Evolutionary conservation across 106 monocot species (phyloP).

Genomic region (Agapanthus africanus): DNA sequence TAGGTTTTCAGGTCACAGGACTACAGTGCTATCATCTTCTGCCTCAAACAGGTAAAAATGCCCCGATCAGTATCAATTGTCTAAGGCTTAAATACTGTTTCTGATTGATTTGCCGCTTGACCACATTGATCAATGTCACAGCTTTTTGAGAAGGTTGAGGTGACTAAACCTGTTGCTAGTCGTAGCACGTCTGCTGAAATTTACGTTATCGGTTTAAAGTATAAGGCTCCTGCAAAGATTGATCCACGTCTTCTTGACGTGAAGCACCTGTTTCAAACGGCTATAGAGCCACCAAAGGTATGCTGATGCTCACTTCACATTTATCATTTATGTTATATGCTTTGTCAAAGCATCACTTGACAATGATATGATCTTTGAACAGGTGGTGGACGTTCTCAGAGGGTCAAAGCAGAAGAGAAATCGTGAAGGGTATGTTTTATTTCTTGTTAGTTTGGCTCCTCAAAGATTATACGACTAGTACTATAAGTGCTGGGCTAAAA

Average conservation of each 20-base stretch:
- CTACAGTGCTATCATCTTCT: constrained; percentile 83
- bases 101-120: no score
- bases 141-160: constrained; percentile 91
- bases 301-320: not conserved
- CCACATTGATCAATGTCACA: no score
- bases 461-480: not conserved
- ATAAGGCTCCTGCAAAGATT: constrained; percentile 93
- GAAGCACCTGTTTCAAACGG: constrained; percentile 74
- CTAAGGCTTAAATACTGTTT: no score
- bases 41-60: no score
- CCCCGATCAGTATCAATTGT: no score
- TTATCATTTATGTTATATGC: not conserved
- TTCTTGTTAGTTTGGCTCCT: not conserved
- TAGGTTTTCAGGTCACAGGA: constrained; percentile 98
- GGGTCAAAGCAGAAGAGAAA: constrained; percentile 82
- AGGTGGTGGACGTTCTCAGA: constrained; percentile 80
- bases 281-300: constrained; percentile 54
- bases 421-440: constrained; percentile 70
- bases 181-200: constrained; percentile 90
- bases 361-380: not conserved
- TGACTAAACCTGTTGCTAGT: constrained; percentile 85
- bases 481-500: not conserved
- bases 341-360: not conserved
- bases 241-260: constrained; percentile 86
- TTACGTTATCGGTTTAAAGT: constrained; percentile 73